Conservation (phyloP, 1,284 basidiomycete species). For the Ganoderma lingzhi region DNA sequence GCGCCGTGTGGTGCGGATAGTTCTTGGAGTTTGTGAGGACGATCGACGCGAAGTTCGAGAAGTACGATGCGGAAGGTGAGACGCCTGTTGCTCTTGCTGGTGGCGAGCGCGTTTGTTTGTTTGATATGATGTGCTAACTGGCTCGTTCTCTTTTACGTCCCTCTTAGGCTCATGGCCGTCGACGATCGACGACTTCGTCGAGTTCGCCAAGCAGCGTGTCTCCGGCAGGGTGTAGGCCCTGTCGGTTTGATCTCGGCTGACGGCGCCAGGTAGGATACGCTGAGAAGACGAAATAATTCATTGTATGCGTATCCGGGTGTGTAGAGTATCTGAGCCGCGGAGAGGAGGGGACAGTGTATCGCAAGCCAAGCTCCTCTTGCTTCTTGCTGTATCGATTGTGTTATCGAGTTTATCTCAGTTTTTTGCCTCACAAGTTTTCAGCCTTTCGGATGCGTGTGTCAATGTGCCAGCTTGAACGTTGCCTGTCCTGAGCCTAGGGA, state of each 20-base stretch:
- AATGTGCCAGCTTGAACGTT: not conserved
- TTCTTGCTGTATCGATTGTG: slow-evolving; percentile 8
- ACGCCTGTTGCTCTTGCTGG: not conserved
- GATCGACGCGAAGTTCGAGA: slow-evolving; percentile 83
- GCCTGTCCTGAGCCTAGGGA: not conserved
- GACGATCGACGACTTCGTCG: slow-evolving; percentile 89
- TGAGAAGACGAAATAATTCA: not conserved
- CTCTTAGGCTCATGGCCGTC: slow-evolving; percentile 85
- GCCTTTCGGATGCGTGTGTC: not conserved
- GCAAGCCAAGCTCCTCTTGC: not conserved
- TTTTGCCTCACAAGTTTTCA: not conserved
- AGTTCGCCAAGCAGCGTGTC: slow-evolving; percentile 60
- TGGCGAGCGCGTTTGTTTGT: no score
- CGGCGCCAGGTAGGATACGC: not conserved
- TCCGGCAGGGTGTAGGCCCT: slow-evolving; percentile 17
- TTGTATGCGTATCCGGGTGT: not conserved
- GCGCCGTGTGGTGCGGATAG: slow-evolving; percentile 45
- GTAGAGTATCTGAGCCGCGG: slow-evolving; percentile 8
- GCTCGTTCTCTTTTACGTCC: not conserved
- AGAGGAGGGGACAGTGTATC: not conserved
- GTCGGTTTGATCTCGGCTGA: not conserved
- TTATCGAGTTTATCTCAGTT: slow-evolving; percentile 8
- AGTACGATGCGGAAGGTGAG: slow-evolving; percentile 87
- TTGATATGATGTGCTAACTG: not conserved
- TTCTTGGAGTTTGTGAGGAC: slow-evolving; percentile 85